phyloP scores from a whole-genome alignment of 2,329 filamentous ascomycete genomes.

The Hypoxylon sp. region DNA sequence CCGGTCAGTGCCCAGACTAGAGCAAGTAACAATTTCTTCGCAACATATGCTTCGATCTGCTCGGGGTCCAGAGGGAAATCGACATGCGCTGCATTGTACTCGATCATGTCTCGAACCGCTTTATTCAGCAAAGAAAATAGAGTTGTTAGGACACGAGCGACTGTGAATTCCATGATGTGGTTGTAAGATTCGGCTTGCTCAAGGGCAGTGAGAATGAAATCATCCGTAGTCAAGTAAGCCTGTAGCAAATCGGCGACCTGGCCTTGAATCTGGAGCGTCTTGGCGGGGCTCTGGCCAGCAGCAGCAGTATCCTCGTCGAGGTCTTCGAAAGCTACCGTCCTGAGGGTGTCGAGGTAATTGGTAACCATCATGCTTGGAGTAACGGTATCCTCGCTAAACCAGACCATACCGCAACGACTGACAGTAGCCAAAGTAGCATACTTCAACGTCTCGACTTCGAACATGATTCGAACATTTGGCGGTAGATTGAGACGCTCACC shows the following conservation, averaged over 20 bases:
- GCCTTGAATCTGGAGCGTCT: conserved; percentile 81
- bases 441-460: conserved; percentile 97
- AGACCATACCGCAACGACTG: conserved; percentile 99
- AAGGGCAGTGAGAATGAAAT: conserved; percentile 84
- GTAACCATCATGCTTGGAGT: conserved; percentile 91
- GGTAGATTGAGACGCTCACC: conserved; percentile 97
- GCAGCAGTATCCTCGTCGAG: conserved; percentile 90
- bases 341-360: conserved; percentile 88
- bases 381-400: conserved; percentile 99
- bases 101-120: conserved; percentile 88
- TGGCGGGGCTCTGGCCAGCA: conserved; percentile 79
- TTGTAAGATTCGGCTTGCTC: conserved; percentile 81
- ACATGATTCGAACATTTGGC: conserved; percentile 98
- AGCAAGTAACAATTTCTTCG: conserved; percentile 93
- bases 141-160: conserved; percentile 89
- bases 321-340: conserved; percentile 89
- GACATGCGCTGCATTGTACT: conserved; percentile 94
- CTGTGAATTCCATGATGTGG: conserved; percentile 99
- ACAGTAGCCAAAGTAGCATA: conserved; percentile 99
- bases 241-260: conserved; percentile 84
- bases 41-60: conserved; percentile 87
- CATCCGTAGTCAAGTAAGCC: conserved; percentile 79
- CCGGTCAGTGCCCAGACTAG: conserved; percentile 96
- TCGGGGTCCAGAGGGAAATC: conserved; percentile 94
- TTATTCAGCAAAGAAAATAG: conserved; percentile 97